Conservation (phyloP, 2,329 filamentous ascomycete species). For the Botryotinia calthae region DNA sequence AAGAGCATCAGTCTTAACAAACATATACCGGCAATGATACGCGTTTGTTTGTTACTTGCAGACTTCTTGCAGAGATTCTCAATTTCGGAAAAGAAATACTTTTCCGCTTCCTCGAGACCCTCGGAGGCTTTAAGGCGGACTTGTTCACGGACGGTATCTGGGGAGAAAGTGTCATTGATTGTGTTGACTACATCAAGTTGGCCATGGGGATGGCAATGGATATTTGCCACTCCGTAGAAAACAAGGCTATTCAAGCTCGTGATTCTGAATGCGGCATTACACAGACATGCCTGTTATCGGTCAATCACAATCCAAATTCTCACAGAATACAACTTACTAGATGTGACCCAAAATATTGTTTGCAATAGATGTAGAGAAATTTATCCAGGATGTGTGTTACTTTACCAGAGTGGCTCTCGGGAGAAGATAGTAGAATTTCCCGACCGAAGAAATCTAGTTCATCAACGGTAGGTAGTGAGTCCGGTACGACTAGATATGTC, state of each 20-base stretch:
- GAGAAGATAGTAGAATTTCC: slow-evolving; percentile 23
- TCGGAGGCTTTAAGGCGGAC: slow-evolving; percentile 26
- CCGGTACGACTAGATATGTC: slow-evolving; percentile 26
- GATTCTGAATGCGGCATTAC: slow-evolving; percentile 22
- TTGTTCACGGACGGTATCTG: slow-evolving; percentile 28
- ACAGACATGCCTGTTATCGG: slow-evolving; percentile 18
- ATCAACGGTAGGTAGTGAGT: slow-evolving; percentile 22
- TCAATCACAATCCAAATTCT: background rate
- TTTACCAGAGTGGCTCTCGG: slow-evolving; percentile 22
- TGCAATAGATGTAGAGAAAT: slow-evolving; percentile 24
- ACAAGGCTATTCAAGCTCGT: slow-evolving; percentile 27
- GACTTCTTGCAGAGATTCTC: slow-evolving; percentile 25
- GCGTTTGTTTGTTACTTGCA: slow-evolving; percentile 22
- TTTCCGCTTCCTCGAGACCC: slow-evolving; percentile 24
- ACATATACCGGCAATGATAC: slow-evolving; percentile 27
- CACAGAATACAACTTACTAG: slow-evolving; percentile 3
- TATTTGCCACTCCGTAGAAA: slow-evolving; percentile 26
- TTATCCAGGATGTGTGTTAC: slow-evolving; percentile 24
- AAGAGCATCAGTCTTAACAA: slow-evolving; percentile 26
- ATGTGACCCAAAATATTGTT: slow-evolving; percentile 1
- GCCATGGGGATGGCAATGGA: slow-evolving; percentile 14
- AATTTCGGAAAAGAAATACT: slow-evolving; percentile 24
- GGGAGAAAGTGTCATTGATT: slow-evolving; percentile 22
- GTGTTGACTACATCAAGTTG: slow-evolving; percentile 15
- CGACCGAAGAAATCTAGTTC: slow-evolving; percentile 25